Percentiles rank a stretch among this genome's conserved stretches.
Conservation (phyloP, 2,329 filamentous ascomycete genomes). For the Davidsoniella neocaledoniae region DNA sequence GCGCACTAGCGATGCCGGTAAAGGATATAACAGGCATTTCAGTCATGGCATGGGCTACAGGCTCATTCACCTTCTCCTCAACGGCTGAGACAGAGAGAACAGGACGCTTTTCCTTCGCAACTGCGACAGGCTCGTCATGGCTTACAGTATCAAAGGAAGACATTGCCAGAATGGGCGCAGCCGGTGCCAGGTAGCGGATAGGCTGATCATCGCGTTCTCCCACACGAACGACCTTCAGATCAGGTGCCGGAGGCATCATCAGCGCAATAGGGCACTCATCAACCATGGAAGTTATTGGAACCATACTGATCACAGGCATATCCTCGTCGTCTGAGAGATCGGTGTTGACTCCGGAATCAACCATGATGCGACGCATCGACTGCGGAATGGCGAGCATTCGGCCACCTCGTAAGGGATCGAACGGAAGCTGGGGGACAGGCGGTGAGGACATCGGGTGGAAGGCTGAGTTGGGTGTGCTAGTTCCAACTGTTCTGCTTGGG, state of each 20-base stretch:
- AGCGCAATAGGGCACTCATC: constrained; percentile 7
- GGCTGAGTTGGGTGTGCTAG: constrained; percentile 33
- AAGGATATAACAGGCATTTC: constrained; percentile 16
- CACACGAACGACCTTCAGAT: constrained; percentile 1
- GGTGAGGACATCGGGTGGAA: constrained; percentile 27
- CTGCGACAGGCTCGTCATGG: background rate
- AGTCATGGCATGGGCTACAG: constrained; percentile 17
- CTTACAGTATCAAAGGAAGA: background rate
- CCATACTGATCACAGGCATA: constrained; percentile 13
- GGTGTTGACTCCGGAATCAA: constrained; percentile 44
- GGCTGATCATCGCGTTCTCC: constrained; percentile 4
- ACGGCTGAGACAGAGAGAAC: background rate
- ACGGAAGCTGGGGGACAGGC: constrained; percentile 25
- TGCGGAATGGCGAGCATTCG: constrained; percentile 6
- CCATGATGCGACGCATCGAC: constrained; percentile 27
- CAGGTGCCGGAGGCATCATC: background rate
- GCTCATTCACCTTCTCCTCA: constrained; percentile 5
- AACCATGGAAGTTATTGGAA: constrained; percentile 3
- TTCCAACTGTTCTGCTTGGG: constrained; percentile 33
- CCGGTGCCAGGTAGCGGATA: background rate
- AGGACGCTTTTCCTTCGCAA: background rate
- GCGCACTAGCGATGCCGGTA: constrained; percentile 19
- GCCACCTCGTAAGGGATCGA: constrained; percentile 7
- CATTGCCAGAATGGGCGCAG: constrained; percentile 4
- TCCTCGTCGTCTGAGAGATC: constrained; percentile 19